Percentiles rank a stretch among this genome's conserved stretches.
Evolutionary conservation across 179 eudicot genomes (phyloP).

Genomic region (Camellia oleifera): DNA sequence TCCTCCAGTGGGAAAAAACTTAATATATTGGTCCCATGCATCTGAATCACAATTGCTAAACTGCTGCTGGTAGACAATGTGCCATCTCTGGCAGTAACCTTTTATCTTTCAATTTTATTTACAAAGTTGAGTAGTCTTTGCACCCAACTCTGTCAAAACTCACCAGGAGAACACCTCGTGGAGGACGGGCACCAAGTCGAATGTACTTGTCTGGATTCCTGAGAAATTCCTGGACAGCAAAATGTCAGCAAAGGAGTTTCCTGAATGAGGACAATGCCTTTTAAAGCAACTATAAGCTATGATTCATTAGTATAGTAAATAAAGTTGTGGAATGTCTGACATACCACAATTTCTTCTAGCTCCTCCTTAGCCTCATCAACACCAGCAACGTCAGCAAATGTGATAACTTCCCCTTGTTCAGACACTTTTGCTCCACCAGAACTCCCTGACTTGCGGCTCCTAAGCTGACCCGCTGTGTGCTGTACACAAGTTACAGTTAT

Average conservation of each 20-base stretch:
- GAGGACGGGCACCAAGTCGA: constrained; percentile 97
- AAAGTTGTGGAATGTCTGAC: background rate
- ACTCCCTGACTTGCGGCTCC: constrained; percentile 76
- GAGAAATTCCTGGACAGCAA: constrained; percentile 75
- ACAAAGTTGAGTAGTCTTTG: too few species aligned
- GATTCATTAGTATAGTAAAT: background rate
- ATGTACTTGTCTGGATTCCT: constrained; percentile 80
- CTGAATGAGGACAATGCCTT: constrained; percentile 1
- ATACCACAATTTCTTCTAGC: constrained; percentile 98
- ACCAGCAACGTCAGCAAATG: constrained; percentile 97
- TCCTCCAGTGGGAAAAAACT: background rate
- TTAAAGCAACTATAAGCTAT: background rate
- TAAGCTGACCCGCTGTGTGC: constrained; percentile 74
- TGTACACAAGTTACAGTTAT: constrained; percentile 25
- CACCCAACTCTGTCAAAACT: constrained; percentile 26
- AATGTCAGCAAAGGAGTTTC: constrained; percentile 11
- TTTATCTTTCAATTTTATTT: background rate
- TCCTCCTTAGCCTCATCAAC: constrained; percentile 99
- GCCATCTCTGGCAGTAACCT: background rate
- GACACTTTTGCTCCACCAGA: constrained; percentile 71
- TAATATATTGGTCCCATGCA: background rate
- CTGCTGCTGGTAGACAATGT: background rate
- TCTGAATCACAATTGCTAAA: background rate
- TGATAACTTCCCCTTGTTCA: constrained; percentile 74
- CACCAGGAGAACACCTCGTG: constrained; percentile 97